Conservation (phyloP, 2,329 filamentous ascomycete genomes). For the Arachnopeziza araneosa region DNA sequence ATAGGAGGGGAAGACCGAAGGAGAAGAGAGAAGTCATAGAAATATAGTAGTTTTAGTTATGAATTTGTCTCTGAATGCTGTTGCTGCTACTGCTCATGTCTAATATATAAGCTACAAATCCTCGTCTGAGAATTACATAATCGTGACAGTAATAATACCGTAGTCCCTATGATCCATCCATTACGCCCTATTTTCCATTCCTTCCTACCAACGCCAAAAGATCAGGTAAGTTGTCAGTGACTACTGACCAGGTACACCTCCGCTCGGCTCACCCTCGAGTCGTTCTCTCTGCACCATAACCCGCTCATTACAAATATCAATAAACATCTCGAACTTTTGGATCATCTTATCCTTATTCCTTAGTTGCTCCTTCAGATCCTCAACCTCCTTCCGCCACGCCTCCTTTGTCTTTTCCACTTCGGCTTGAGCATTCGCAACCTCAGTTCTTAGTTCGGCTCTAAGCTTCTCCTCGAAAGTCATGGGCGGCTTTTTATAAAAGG, state of each 20-base stretch:
- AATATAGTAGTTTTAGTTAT: neutral
- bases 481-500: slow-evolving; percentile 62
- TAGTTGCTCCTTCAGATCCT: slow-evolving; percentile 52
- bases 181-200: neutral
- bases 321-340: slow-evolving; percentile 62
- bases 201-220: neutral
- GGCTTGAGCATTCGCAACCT: slow-evolving; percentile 52
- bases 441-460: slow-evolving; percentile 53
- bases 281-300: slow-evolving; percentile 58
- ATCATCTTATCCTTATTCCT: slow-evolving; percentile 59
- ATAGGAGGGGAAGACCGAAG: slow-evolving; percentile 67
- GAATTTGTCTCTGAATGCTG: neutral
- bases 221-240: neutral
- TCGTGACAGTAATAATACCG: neutral
- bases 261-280: slow-evolving; percentile 33
- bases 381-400: slow-evolving; percentile 52
- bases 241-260: slow-evolving; percentile 11
- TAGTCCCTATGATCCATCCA: neutral
- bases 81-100: neutral
- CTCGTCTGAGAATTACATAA: neutral
- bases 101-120: neutral
- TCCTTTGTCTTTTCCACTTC: slow-evolving; percentile 53
- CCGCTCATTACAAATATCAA: slow-evolving; percentile 62
- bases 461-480: slow-evolving; percentile 60
- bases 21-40: slow-evolving; percentile 1